These are phyloP conservation scores for Mortierella sp. DNA, from an alignment of 371 early-diverging fungal genomes.

Conservation along the genomic window DNA sequence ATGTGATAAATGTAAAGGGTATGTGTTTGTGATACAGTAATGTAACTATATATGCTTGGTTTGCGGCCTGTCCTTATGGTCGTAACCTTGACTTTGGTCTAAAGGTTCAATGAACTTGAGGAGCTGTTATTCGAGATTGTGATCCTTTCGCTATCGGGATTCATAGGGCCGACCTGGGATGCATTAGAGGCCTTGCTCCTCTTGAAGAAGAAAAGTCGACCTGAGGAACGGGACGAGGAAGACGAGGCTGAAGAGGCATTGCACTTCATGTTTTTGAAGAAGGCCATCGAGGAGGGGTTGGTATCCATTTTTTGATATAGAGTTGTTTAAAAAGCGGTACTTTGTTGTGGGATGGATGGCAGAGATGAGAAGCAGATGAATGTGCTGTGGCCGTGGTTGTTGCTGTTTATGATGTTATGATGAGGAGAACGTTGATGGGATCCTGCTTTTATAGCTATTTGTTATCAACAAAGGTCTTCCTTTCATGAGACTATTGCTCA, in stretches of 20 bases:
- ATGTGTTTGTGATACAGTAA: neutral
- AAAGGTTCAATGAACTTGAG: neutral
- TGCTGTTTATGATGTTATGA: neutral
- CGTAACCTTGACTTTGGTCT: neutral
- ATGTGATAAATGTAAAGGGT: neutral
- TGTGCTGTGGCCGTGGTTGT: too few species aligned
- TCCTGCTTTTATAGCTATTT: too few species aligned
- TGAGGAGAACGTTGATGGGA: too few species aligned
- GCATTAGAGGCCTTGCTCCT: slow-evolving; percentile 4
- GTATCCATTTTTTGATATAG: slow-evolving; percentile 1
- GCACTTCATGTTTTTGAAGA: slow-evolving; percentile 12
- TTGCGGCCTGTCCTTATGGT: neutral
- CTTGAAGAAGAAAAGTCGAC: slow-evolving; percentile 9
- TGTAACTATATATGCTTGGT: too few species aligned
- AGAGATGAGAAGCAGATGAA: neutral
- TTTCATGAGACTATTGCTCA: too few species aligned
- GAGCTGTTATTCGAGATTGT: slow-evolving; percentile 1
- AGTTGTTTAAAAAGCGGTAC: neutral
- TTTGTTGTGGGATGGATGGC: neutral
- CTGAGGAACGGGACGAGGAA: neutral
- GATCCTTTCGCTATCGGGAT: neutral
- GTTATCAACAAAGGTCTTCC: too few species aligned
- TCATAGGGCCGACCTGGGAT: neutral
- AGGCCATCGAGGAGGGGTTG: slow-evolving; percentile 7
- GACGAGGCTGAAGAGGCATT: neutral